phyloP scores from a whole-genome alignment of 2,329 filamentous ascomycete genomes.

The Aspergillus cejpii region DNA sequence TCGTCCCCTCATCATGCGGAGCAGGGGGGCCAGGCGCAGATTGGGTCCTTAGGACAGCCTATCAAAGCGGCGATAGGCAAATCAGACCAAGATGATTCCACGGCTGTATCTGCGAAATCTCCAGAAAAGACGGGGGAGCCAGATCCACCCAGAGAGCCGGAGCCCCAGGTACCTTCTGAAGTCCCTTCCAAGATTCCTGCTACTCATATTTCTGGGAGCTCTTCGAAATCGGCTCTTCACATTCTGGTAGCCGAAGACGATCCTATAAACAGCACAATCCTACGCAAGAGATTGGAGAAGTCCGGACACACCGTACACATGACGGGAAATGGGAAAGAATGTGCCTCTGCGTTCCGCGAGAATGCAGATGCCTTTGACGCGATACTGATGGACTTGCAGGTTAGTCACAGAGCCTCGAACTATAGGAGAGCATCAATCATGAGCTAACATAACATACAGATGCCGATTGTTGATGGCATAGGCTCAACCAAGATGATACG shows the following conservation, averaged over 20 bases:
- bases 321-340: slow-evolving; percentile 79
- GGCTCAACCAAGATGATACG: slow-evolving; percentile 78
- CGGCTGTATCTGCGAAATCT: background rate
- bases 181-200: background rate
- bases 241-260: slow-evolving; percentile 83
- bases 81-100: background rate
- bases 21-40: background rate
- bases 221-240: slow-evolving; percentile 12
- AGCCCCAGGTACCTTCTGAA: background rate
- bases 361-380: slow-evolving; percentile 62
- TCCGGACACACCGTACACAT: slow-evolving; percentile 64
- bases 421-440: background rate
- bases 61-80: background rate
- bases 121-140: background rate
- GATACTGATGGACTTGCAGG: slow-evolving; percentile 89
- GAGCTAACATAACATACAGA: slow-evolving; percentile 46
- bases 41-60: background rate
- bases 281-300: slow-evolving; percentile 73
- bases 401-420: slow-evolving; percentile 39
- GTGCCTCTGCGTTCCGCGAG: slow-evolving; percentile 63
- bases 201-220: background rate
- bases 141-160: background rate
- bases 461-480: slow-evolving; percentile 85
- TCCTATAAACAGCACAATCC: slow-evolving; percentile 74
- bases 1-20: background rate